Conservation (phyloP, 2,329 filamentous ascomycete species). For the Scedosporium minutisporum region DNA sequence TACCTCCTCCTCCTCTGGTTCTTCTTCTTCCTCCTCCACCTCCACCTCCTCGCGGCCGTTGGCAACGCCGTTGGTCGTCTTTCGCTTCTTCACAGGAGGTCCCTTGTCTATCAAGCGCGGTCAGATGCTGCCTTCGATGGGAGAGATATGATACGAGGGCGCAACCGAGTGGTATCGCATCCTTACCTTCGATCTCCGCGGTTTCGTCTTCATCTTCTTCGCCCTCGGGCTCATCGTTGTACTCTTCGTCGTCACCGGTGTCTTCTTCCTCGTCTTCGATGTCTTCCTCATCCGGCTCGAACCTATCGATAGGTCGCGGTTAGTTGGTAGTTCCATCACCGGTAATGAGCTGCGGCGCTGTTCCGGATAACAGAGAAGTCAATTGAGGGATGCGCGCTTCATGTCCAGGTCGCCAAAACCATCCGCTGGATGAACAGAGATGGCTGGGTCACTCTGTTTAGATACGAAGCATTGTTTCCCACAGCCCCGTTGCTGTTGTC, state of each 20-base stretch:
- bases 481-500: not conserved
- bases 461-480: no score
- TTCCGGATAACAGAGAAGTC: not conserved
- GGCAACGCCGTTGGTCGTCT: conserved; percentile 27
- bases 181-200: conserved; percentile 22
- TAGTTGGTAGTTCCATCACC: not conserved
- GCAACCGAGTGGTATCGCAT: conserved; percentile 1
- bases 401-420: not conserved
- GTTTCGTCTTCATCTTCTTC: conserved; percentile 27
- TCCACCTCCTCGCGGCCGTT: conserved; percentile 20
- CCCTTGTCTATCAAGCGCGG: conserved; percentile 20
- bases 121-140: not conserved
- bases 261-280: conserved; percentile 29
- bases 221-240: conserved; percentile 24
- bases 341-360: conserved; percentile 4
- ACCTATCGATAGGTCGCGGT: conserved; percentile 7
- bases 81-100: conserved; percentile 43
- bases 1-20: not conserved
- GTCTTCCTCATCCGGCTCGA: conserved; percentile 18
- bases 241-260: conserved; percentile 28
- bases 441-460: no score
- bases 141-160: conserved; percentile 8
- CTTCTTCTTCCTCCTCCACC: conserved; percentile 18
- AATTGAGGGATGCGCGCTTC: conserved; percentile 2
- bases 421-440: no score